Evolutionary conservation across 2,329 filamentous ascomycete species (phyloP), one percentile per base, ranked within the genome.

Genomic region (Trichophyton rubrum): DNA sequence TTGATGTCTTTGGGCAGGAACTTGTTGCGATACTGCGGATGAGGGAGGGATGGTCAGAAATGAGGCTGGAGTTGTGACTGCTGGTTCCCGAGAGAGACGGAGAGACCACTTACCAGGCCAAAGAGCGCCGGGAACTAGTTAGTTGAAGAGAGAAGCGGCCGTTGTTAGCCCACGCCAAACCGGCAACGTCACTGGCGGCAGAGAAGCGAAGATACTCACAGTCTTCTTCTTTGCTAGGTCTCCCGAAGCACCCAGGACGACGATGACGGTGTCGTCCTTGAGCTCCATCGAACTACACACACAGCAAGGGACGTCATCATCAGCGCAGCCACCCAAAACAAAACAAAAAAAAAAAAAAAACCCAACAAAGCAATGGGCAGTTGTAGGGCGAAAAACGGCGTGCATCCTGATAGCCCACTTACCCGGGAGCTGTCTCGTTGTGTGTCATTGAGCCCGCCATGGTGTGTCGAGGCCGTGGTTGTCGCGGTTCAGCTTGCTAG

Each of bases 191-290:
- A 35, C 33, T 35, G 38, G 40, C 40, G n/a, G 40, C 40, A 43
- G 3, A 43, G n/a, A 17, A 38, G 38, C 61, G 58, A 64, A 74
- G 85, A 74, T 17, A 45, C 59, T 43, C 33, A 95, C 90, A 53
- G 93, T 99, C 86, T 99, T 99, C 87, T 99, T 99, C 84, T 99
- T 99, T 58, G 93, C 93, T 67, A 99, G 80, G 81, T 99, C 93
- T 71, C 93, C 93, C 59, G 93, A 99, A 66, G 93, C 93, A 71
- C 93, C 93, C 67, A 99, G 86, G 70, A 99, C 93, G 70, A 99
- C 84, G 71, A 99, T 95, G 73, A 91, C 84, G 66, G 93, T 99
- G 82, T 99, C 95, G 73, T 97, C 90, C 82, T 96, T 99, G 72
- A 99, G 86, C 84, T 99, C 93, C 77, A 95, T 82, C 71, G 84